Evolutionary conservation across 1,284 basidiomycete species (phyloP), one percentile per base, ranked within the genome.

Genomic region (Leccinum solheimii): DNA sequence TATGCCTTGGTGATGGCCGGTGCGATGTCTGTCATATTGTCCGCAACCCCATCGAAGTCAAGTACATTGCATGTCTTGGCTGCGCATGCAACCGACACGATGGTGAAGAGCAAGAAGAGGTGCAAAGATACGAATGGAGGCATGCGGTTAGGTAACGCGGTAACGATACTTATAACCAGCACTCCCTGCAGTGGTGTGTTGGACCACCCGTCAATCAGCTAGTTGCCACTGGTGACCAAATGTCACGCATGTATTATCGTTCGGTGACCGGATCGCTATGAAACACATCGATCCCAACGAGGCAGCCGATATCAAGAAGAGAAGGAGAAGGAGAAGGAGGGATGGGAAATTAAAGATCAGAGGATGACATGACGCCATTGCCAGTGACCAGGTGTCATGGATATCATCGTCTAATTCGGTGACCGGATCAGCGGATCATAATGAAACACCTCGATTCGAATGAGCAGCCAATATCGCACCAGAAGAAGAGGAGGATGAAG

Each of bases 1-100:
- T 64, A 59, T 40, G 64, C 59, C 21, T 49, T 61, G 43, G 14
- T 57, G 16, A 67, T 67, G 9, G 57, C 64, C 14, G 55, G 56
- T n/a, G 21, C 58, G 1, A 57, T 52, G 30, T 68, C 64, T 10
- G 51, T 53, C 23, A 23, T 2, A 8, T 43, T 49, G 23, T 68
- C 58, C 11, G 61, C 61, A 38, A 45, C 19, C 27, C 60, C 67
- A 14, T 60, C 55, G 1, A 57, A 62, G 43, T 13, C 3, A 2
- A 52, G 51, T 5, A 61, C 51, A 30, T 61, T 57, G 56, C 68
- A 66, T 5, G 36, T 64, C 26, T 19, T 68, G 55, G 19, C 32
- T 0, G 52, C 52, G 26, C 27, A 53, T 21, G 23, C 49, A 32
- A 30, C 34, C 1, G 45, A 52, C 5, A 21, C 19, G 16, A 45